A percentile compares a stretch with the other conserved stretches of the same genome.
Conservation (phyloP, 495 filamentous ascomycete species). For the Ramalina peruviana region DNA sequence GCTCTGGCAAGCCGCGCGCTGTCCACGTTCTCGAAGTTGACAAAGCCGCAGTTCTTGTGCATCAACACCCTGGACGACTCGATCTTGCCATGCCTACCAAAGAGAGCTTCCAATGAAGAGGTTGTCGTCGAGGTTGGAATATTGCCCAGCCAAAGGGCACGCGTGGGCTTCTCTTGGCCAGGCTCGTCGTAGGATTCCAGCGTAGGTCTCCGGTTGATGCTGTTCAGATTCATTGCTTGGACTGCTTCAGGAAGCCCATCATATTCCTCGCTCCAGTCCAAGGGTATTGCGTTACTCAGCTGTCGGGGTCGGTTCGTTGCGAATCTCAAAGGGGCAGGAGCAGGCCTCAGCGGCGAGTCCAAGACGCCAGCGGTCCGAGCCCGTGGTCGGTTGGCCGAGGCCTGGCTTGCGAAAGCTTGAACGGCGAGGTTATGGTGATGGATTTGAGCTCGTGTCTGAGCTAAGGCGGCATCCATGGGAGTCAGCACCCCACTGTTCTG, state of each 20-base stretch:
- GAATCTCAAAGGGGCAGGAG: slow-evolving; percentile 51
- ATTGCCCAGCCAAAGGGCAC: slow-evolving; percentile 91
- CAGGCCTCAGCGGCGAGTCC: slow-evolving; percentile 64
- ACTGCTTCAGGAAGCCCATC: slow-evolving; percentile 61
- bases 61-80: slow-evolving; percentile 86
- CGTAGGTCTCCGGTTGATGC: slow-evolving; percentile 32
- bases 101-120: slow-evolving; percentile 84
- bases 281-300: slow-evolving; percentile 6
- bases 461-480: slow-evolving; percentile 56
- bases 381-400: slow-evolving; percentile 67
- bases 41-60: slow-evolving; percentile 98
- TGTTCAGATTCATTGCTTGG: slow-evolving; percentile 62
- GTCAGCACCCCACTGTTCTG: slow-evolving; percentile 57
- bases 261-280: slow-evolving; percentile 37
- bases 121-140: slow-evolving; percentile 96
- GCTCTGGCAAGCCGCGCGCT: slow-evolving; percentile 81
- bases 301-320: slow-evolving; percentile 8
- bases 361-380: slow-evolving; percentile 83
- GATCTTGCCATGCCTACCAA: slow-evolving; percentile 79
- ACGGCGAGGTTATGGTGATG: slow-evolving; percentile 88
- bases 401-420: slow-evolving; percentile 75
- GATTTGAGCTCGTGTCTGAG: slow-evolving; percentile 80
- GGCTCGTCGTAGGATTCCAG: slow-evolving; percentile 47
- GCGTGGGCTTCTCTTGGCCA: slow-evolving; percentile 77
- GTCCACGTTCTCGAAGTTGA: slow-evolving; percentile 85